These are phyloP conservation scores for Raphanus hybrid DNA, from an alignment of 441 rosid genomes.

Conservation along the genomic window DNA sequence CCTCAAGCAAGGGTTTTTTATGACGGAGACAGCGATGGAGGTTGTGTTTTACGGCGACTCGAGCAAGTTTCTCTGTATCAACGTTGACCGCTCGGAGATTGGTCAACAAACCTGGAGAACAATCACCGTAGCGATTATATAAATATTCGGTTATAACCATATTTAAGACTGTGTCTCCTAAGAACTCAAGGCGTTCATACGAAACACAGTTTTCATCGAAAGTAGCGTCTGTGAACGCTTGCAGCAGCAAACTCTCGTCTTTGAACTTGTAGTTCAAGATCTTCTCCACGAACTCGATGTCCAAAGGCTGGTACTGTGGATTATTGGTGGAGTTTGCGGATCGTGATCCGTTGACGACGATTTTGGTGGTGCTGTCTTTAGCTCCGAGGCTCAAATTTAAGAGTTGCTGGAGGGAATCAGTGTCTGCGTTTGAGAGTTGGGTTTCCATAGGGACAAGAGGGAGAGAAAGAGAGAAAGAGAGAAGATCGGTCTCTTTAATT, in stretches of 20 bases:
- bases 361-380: neutral
- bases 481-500: neutral
- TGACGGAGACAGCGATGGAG: constrained; percentile 62
- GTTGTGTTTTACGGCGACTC: constrained; percentile 58
- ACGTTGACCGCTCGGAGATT: constrained; percentile 74
- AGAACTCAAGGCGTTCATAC: constrained; percentile 55
- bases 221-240: constrained; percentile 61
- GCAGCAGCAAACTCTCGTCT: constrained; percentile 46
- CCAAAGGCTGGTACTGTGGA: constrained; percentile 6
- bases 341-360: constrained; percentile 15
- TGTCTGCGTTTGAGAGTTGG: constrained; percentile 6
- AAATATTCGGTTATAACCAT: constrained; percentile 46
- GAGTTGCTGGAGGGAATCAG: neutral
- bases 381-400: neutral
- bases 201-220: constrained; percentile 38
- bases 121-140: constrained; percentile 45
- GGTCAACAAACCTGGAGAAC: constrained; percentile 55
- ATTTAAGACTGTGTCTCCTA: constrained; percentile 63
- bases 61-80: constrained; percentile 66
- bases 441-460: constrained; percentile 10
- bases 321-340: neutral
- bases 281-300: constrained; percentile 52
- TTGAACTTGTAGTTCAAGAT: constrained; percentile 54
- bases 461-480: neutral
- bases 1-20: constrained; percentile 52